Base-by-base conservation (phyloP, 164 flowering plant species). In the Platanus orientalis region DNA sequence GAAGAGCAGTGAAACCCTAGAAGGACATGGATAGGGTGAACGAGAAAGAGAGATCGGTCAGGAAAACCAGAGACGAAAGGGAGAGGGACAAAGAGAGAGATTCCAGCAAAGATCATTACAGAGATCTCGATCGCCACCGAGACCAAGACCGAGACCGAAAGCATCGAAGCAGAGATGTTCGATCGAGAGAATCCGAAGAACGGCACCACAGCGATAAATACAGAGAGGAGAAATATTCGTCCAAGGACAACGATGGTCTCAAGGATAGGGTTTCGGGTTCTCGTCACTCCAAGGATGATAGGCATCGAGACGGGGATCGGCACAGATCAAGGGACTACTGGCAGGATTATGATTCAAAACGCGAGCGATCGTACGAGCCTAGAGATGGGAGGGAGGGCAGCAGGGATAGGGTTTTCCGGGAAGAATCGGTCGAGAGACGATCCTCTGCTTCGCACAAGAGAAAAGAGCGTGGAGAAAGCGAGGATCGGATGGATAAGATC, bases 381-480 rank as follows among this genome's bases (percentile, higher is more conserved):
- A 64, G 62, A 57, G 32, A 57, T 19, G 77, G 29, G 26, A 54
- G 70, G 32, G 75, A 75, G 45, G 78, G 73, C 9, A 69, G 79
- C 62, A 49, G 66, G 23, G 76, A 73, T 19, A 66, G 75, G 45
- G 74, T 50, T 42, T 24, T 20, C 23, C 48, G 29, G 1, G 73
- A 75, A 52, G 79, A 54, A 24, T 64, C 63, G 9, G 63, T 54
- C 57, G 76, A 75, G 67, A 60, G 60, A 56, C 61, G 66, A 21
- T 23, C 34, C 24, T 61, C 60, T 9, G 50, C 69, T 29, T 66
- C 80, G 25, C 59, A 62, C 34, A 89, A 89, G 85, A 76, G 93
- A 79, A 90, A 85, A 58, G 87, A 79, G 57, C 73, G 90, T 36
- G 82, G 66, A 20, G 83, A 73, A 54, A 81, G 83, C 17, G 84